Evolutionary conservation across 2,329 filamentous ascomycete genomes (phyloP).

Genomic region (Cladosporium cucumerinum): DNA sequence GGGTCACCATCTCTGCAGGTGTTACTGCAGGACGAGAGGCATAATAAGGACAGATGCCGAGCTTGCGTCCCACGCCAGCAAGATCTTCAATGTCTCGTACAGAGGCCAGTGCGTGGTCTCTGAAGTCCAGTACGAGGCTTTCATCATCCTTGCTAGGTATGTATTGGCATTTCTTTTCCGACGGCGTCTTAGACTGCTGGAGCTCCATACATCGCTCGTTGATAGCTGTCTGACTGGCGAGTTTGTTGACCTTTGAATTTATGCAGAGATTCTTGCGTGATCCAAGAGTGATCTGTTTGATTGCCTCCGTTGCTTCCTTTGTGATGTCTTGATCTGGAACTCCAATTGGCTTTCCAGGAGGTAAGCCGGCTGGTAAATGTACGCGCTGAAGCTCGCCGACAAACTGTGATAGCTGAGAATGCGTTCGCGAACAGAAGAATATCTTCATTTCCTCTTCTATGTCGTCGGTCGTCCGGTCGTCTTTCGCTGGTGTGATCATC

Average conservation of each 20-base stretch:
- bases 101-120: conserved; percentile 77
- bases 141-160: conserved; percentile 76
- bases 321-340: conserved; percentile 2
- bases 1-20: conserved; percentile 74
- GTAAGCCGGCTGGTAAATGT: conserved; percentile 67
- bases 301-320: conserved; percentile 49
- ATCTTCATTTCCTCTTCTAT: conserved; percentile 71
- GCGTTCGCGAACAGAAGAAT: conserved; percentile 88
- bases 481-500: conserved; percentile 37
- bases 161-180: conserved; percentile 69
- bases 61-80: conserved; percentile 68
- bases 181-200: conserved; percentile 65
- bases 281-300: conserved; percentile 80
- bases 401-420: conserved; percentile 88
- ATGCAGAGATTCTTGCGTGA: conserved; percentile 88
- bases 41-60: conserved; percentile 91
- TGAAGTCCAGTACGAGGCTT: conserved; percentile 70
- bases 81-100: conserved; percentile 94
- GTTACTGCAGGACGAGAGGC: conserved; percentile 80
- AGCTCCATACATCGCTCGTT: conserved; percentile 91
- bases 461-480: conserved; percentile 42
- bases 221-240: conserved; percentile 72
- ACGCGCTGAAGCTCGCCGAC: conserved; percentile 77
- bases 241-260: conserved; percentile 72
- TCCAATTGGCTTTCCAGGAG: conserved; percentile 21